These are phyloP conservation scores for Rauvolfia tetraphylla DNA, from an alignment of 257 asterid species.

Conservation along the genomic window DNA sequence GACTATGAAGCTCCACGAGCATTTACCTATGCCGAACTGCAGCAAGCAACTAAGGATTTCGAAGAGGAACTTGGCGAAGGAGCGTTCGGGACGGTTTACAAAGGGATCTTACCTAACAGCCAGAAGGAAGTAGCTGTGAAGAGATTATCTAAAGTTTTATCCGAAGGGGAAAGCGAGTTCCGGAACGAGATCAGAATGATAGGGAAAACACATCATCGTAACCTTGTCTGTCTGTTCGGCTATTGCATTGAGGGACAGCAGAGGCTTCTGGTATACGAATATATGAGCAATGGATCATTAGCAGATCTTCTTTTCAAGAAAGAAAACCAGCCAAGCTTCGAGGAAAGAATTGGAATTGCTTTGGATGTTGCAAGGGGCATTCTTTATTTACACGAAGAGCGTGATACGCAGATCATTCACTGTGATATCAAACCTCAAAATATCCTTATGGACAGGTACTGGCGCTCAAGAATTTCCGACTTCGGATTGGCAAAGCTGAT, in stretches of 20 bases:
- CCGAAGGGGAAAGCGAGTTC: constrained; percentile 42
- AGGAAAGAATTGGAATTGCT: constrained; percentile 31
- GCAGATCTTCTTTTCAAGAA: constrained; percentile 32
- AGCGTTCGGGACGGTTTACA: constrained; percentile 20
- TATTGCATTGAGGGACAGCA: constrained; percentile 40
- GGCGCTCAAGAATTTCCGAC: constrained; percentile 45
- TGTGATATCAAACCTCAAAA: constrained; percentile 65
- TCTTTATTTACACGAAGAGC: too few species aligned
- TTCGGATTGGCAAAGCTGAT: constrained; percentile 57
- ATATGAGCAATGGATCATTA: constrained; percentile 56
- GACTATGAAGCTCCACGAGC: constrained; percentile 31
- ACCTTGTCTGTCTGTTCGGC: constrained; percentile 52
- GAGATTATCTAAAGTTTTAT: constrained; percentile 32
- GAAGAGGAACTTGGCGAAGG: constrained; percentile 17
- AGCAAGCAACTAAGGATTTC: constrained; percentile 17
- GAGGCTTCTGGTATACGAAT: constrained; percentile 50
- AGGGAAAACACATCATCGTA: constrained; percentile 50
- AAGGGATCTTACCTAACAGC: constrained; percentile 10
- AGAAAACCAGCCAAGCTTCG: constrained; percentile 31
- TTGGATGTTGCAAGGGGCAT: too few species aligned
- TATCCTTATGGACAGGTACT: constrained; percentile 44
- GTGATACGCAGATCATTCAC: constrained; percentile 54
- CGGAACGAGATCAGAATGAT: constrained; percentile 44
- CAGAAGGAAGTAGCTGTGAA: constrained; percentile 43
- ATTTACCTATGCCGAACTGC: constrained; percentile 33